Base-by-base conservation (phyloP, 1,139 yeast genomes). In the Kazachstania sp. region DNA sequence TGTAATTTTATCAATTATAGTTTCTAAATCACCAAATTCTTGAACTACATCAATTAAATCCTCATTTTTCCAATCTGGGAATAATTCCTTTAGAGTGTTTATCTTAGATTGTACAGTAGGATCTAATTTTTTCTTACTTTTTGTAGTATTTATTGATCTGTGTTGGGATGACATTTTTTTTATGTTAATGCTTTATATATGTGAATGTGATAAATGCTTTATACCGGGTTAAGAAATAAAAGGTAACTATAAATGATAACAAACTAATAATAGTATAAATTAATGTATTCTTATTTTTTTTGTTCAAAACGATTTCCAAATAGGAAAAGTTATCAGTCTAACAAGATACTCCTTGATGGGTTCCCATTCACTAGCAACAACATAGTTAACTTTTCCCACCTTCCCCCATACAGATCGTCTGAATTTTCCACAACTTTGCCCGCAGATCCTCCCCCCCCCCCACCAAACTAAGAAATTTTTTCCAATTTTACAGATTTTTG, bases 51-150 rank as follows among this genome's bases (percentile, higher is more conserved):
- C 77, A 46, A 75, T 69, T 66, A 92, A 79, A 64, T 92, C 98
- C 40, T 86, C 95, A 47, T 77, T 73, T 49, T 86, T 79, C 98
- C 98, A 92, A 64, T 86, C 95, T 40, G 97, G 95, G 72, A 90
- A 88, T 74, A 92, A 74, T 66, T 90, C 97, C 48, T 74, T 69
- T 61, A 92, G 76, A 43, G 83, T 77, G 51, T 73, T 68, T 59
- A 86, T 72, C 57, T 75, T 73, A 50, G 67, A 63, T 55, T 68
- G 71, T 41, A 71, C 54, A 51, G 73, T 78, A 45, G 70, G 66
- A 52, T 68, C 70, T 48, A 67, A 56, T 45, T 58, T 61, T 40
- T 54, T 53, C 36, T 43, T 46, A 37, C 28, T 31, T 29, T 29
- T 42, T 20, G 16, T 44, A 15, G 35, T 36, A 42, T 42, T 45